A percentile compares a stretch with the other conserved stretches of the same genome.
phyloP scores from a whole-genome alignment of 495 filamentous ascomycete genomes.

The Hypoxylon subgilvum region DNA sequence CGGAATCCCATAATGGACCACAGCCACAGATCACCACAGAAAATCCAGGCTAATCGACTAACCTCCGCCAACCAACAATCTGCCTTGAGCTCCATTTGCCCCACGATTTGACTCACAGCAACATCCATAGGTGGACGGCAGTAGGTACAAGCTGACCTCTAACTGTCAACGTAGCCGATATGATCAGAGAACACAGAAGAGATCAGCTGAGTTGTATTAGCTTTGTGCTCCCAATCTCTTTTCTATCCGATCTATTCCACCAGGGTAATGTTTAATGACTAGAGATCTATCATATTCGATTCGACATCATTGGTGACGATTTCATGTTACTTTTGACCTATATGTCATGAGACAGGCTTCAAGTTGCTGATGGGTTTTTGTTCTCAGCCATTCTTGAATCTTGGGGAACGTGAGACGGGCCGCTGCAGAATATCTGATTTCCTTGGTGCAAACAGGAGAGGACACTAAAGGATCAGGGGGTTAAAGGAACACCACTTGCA shows the following conservation, averaged over 20 bases:
- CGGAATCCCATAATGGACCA: constrained; percentile 8
- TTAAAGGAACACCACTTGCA: too few relatives aligned
- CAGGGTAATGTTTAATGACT: constrained; percentile 8
- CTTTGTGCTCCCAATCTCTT: constrained; percentile 3
- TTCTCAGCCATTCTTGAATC: background rate
- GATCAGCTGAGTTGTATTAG: constrained; percentile 22
- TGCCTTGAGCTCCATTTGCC: constrained; percentile 28
- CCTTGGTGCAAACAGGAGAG: too few relatives aligned
- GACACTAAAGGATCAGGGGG: too few relatives aligned
- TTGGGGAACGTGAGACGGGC: constrained; percentile 2
- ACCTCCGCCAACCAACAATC: constrained; percentile 9
- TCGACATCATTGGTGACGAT: too few relatives aligned
- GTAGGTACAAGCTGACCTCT: too few relatives aligned
- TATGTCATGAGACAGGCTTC: too few relatives aligned
- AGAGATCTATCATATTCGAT: constrained; percentile 10
- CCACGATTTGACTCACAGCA: constrained; percentile 27
- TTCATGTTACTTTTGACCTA: background rate
- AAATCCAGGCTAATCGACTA: background rate
- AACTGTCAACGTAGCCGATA: too few relatives aligned
- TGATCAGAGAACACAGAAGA: too few relatives aligned
- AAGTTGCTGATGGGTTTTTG: background rate
- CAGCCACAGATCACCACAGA: constrained; percentile 25
- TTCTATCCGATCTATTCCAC: background rate
- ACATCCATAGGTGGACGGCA: constrained; percentile 2
- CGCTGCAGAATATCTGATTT: constrained; percentile 21